A percentile compares a stretch with the other conserved stretches of the same genome.
Evolutionary conservation across 768 basidiomycete genomes (phyloP).

Genomic region (Pleurotus giganteus): DNA sequence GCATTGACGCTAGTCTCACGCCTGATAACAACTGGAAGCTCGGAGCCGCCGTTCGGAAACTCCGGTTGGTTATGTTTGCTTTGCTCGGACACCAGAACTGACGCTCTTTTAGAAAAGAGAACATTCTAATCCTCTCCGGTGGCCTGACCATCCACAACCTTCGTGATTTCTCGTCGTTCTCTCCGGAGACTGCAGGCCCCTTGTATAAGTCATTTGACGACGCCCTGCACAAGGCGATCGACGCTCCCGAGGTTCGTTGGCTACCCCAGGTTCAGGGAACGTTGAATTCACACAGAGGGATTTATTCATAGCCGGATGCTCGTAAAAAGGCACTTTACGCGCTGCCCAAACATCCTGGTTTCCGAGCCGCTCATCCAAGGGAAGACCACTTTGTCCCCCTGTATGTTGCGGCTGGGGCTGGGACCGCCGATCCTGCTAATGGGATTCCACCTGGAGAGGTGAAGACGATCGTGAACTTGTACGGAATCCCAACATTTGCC

Average conservation of each 20-base stretch:
- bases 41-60: constrained; percentile 56
- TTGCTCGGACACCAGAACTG: constrained; percentile 9
- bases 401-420: constrained; percentile 75
- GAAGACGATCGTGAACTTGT: constrained; percentile 47
- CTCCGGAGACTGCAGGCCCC: constrained; percentile 44
- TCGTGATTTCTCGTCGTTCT: constrained; percentile 48
- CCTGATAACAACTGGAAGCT: constrained; percentile 64
- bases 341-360: constrained; percentile 57
- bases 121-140: constrained; percentile 67
- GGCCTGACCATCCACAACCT: constrained; percentile 71
- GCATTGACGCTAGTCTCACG: constrained; percentile 58
- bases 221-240: constrained; percentile 57
- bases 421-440: constrained; percentile 17
- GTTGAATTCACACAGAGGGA: constrained; percentile 1
- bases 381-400: constrained; percentile 83
- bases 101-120: constrained; percentile 48
- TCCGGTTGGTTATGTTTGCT: constrained; percentile 41
- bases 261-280: not conserved
- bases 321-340: constrained; percentile 55
- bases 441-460: constrained; percentile 43
- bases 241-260: constrained; percentile 44
- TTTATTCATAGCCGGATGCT: constrained; percentile 36
- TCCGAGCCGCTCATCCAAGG: constrained; percentile 68
- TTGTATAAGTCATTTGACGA: constrained; percentile 55
- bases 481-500: constrained; percentile 63